Base-by-base conservation (phyloP, 2,329 filamentous ascomycete genomes). In the Ascochyta fabae region DNA sequence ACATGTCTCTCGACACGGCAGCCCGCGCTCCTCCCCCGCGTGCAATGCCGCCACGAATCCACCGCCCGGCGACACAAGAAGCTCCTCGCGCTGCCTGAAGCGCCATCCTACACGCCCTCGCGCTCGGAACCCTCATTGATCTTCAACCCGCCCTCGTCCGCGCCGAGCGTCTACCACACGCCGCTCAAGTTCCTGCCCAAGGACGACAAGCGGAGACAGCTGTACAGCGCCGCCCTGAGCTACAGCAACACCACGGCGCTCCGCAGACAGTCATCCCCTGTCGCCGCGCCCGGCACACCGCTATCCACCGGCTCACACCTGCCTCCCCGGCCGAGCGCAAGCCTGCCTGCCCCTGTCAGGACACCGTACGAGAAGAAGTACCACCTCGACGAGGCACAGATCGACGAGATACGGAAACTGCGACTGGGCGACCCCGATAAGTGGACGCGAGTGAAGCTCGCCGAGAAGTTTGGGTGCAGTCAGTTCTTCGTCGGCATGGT, bases 131-230 rank as follows among this genome's bases (percentile, higher is more conserved):
- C 73, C 5, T 68, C 66, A 1, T 51, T 75, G 1, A 56, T 89
- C 70, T 86, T 85, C 80, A 89, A 89, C 64, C 87, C 87, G 33
- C 87, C 87, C 0, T 85, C 86, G 6, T 84, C 84, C 26, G 81
- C 84, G 6, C 86, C 87, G 7, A 86, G 81, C 58, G 81, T 86
- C 23, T 86, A 86, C 67, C 84, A 87, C 69, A 89, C 87, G 1
- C 87, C 87, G 1, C 75, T 80, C 26, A 86, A 87, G 61, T 89
- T 89, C 70, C 79, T 89, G 7, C 87, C 87, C 5, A 70, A 78
- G 49, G 77, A 80, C 60, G 87, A 89, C 74, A 77, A 79, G 22
- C 80, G 86, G 52, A 76, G 80, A 59, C 66, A 71, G 38, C 71
- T 86, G 27, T 80, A 80, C 64, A 60, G 73, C n/a, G 62, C 75